A percentile compares a stretch with the other conserved stretches of the same genome.
Conservation (phyloP, 2,329 filamentous ascomycete genomes). For the Fonsecaea pedrosoi region DNA sequence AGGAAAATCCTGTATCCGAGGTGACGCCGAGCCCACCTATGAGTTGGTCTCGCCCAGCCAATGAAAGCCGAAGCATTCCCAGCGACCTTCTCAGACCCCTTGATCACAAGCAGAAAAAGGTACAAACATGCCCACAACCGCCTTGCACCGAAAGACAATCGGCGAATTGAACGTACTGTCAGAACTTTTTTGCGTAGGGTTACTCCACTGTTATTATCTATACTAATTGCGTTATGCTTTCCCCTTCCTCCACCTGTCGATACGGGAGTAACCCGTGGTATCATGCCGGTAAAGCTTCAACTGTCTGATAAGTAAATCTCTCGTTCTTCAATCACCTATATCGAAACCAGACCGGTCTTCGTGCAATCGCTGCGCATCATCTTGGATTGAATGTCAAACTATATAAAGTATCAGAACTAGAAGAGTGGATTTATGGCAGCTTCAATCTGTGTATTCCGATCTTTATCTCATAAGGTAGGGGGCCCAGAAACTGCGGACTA, state of each 20-base stretch:
- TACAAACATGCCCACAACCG: neutral
- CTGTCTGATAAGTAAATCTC: neutral
- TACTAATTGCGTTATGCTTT: neutral
- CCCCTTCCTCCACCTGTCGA: neutral
- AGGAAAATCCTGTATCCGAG: too few species aligned
- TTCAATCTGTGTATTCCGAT: slow-evolving; percentile 44
- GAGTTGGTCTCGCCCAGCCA: too few species aligned
- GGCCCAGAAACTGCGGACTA: slow-evolving; percentile 42
- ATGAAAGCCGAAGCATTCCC: too few species aligned
- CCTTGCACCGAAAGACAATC: neutral
- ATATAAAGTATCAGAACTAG: slow-evolving; percentile 34
- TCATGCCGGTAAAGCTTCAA: neutral
- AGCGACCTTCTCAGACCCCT: neutral
- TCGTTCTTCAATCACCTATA: neutral
- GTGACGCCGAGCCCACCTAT: too few species aligned
- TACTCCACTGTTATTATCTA: neutral
- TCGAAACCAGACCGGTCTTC: slow-evolving; percentile 11
- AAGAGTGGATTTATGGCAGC: slow-evolving; percentile 42
- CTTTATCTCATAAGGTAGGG: slow-evolving; percentile 39
- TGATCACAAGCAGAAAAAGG: neutral
- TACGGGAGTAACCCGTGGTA: neutral
- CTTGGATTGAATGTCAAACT: slow-evolving; percentile 24
- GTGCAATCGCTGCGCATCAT: slow-evolving; percentile 29
- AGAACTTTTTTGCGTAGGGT: neutral
- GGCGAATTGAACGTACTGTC: neutral